Percentiles rank a stretch among this genome's conserved stretches.
phyloP scores from a whole-genome alignment of 2,329 filamentous ascomycete species.

The Orbilia oligospora region DNA sequence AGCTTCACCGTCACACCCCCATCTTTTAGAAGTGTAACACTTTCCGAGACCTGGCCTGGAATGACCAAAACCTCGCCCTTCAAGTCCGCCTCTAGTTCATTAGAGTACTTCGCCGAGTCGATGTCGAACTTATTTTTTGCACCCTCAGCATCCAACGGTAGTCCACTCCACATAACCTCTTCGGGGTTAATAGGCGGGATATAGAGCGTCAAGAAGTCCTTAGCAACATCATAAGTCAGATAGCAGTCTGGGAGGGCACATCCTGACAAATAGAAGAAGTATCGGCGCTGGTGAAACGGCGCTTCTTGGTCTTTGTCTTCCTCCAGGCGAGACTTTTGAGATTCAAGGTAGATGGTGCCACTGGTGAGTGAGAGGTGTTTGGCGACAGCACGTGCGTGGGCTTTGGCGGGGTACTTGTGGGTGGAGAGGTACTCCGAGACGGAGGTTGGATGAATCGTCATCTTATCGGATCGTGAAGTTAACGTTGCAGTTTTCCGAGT shows the following conservation, averaged over 20 bases:
- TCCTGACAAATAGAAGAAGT: conserved; percentile 95
- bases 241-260: conserved; percentile 84
- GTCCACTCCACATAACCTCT: conserved; percentile 91
- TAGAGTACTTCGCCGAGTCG: conserved; percentile 80
- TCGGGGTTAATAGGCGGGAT: conserved; percentile 91
- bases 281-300: conserved; percentile 80
- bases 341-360: conserved; percentile 90
- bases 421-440: conserved; percentile 57
- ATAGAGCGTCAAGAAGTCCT: conserved; percentile 83
- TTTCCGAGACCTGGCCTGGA: conserved; percentile 80
- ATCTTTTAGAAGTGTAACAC: conserved; percentile 77
- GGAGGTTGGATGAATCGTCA: conserved; percentile 42
- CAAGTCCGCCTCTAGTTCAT: conserved; percentile 78
- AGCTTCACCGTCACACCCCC: conserved; percentile 69
- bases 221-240: conserved; percentile 83
- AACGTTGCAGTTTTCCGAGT: conserved; percentile 1
- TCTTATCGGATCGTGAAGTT: conserved; percentile 27
- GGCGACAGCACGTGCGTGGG: conserved; percentile 86
- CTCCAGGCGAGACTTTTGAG: conserved; percentile 81
- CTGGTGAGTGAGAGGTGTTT: conserved; percentile 74
- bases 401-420: conserved; percentile 78
- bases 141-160: conserved; percentile 82
- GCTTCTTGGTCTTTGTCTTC: conserved; percentile 82
- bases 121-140: conserved; percentile 84
- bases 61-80: conserved; percentile 77